A percentile compares a stretch with the other conserved stretches of the same genome.
phyloP scores from a whole-genome alignment of 1,284 basidiomycete genomes.

The Puccinia hordei region DNA sequence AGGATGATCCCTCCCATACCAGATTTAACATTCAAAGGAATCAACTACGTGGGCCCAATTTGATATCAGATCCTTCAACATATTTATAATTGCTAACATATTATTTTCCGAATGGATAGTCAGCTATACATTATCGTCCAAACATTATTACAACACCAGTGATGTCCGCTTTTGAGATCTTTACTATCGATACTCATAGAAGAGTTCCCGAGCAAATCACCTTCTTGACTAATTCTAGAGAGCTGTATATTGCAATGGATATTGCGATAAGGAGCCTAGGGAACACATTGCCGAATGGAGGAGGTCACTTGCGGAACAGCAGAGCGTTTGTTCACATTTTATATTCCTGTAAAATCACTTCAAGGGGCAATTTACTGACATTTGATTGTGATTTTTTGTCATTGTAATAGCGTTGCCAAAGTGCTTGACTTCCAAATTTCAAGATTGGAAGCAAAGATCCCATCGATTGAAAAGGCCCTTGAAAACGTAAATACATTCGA shows the following conservation, averaged over 20 bases:
- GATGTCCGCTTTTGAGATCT: conserved; percentile 24
- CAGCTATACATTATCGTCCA: conserved; percentile 13
- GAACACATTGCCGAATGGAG: neutral
- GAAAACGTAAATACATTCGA: neutral
- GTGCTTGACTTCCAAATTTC: conserved; percentile 19
- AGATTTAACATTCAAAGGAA: conserved; percentile 31
- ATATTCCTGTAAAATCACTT: neutral
- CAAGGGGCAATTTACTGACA: neutral
- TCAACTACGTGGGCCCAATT: conserved; percentile 19
- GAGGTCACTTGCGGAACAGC: neutral
- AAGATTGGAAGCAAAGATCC: conserved; percentile 7
- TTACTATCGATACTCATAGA: neutral
- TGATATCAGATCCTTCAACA: neutral
- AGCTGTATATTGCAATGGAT: conserved; percentile 16
- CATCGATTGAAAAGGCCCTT: conserved; percentile 8
- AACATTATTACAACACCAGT: conserved; percentile 15
- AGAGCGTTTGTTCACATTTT: conserved; percentile 24
- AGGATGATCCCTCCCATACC: conserved; percentile 32
- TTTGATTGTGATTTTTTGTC: neutral
- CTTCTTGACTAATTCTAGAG: neutral
- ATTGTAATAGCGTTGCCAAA: neutral
- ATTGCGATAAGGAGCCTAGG: conserved; percentile 23
- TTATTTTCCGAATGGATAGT: neutral
- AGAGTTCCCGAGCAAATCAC: conserved; percentile 19
- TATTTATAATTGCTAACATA: neutral